These are phyloP conservation scores for Oryza punctata DNA, from an alignment of 176 grass and related monocot species.

Conservation along the genomic window DNA sequence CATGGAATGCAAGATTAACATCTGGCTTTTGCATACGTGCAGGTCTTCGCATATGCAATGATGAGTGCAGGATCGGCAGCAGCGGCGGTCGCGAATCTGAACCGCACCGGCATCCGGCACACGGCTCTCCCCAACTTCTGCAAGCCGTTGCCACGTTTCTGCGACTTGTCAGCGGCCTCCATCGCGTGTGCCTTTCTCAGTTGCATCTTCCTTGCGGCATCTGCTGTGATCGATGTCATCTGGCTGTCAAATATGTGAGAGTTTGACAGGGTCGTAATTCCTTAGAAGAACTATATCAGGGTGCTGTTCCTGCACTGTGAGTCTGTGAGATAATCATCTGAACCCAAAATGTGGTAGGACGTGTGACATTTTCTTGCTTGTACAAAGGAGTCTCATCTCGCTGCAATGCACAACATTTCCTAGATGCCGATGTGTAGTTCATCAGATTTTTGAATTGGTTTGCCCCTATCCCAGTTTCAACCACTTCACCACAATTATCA, in stretches of 20 bases:
- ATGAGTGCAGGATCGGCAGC: constrained; percentile 74
- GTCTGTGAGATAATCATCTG: constrained; percentile 4
- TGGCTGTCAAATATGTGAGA: constrained; percentile 54
- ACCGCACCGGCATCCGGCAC: constrained; percentile 72
- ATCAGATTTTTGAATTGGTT: not conserved
- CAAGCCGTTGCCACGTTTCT: constrained; percentile 73
- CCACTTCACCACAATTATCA: no score
- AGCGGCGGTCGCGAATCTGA: constrained; percentile 65
- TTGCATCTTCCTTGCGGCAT: constrained; percentile 48
- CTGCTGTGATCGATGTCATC: constrained; percentile 52
- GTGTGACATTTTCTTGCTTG: not conserved
- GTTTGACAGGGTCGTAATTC: not conserved
- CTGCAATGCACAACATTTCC: not conserved
- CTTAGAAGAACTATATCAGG: not conserved
- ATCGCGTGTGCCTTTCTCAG: constrained; percentile 68
- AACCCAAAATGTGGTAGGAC: not conserved
- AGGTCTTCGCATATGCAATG: constrained; percentile 82
- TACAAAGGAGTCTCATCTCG: not conserved
- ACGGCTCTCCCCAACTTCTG: constrained; percentile 72
- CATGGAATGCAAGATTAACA: not conserved
- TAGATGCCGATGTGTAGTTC: not conserved
- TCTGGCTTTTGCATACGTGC: constrained; percentile 13
- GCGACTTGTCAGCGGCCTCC: constrained; percentile 62
- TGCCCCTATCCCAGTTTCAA: no score
- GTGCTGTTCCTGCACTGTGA: not conserved